Evolutionary conservation across 768 basidiomycete species (phyloP).

Genomic region (Infundibulicybe gibba): DNA sequence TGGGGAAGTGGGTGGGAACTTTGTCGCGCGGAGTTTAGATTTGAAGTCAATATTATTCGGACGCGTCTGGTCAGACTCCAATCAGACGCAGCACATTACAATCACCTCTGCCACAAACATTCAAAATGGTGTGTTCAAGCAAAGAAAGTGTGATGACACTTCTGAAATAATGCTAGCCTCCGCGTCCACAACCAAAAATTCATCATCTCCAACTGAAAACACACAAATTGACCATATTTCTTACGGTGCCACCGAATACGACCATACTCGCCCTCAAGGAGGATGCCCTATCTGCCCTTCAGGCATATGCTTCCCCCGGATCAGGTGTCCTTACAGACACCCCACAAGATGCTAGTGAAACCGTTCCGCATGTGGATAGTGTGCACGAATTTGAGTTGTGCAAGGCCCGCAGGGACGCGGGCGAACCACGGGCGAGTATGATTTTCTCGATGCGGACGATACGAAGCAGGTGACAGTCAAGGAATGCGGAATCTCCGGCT

Average conservation of each 20-base stretch:
- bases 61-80: no score
- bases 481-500: constrained; percentile 51
- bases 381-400: constrained; percentile 58
- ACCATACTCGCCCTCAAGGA: constrained; percentile 58
- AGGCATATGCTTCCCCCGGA: no score
- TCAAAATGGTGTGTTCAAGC: constrained; percentile 16
- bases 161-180: constrained; percentile 31
- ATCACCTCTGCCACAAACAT: neutral
- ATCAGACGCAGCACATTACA: no score
- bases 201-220: constrained; percentile 72
- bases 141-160: neutral
- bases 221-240: constrained; percentile 64
- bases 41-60: neutral
- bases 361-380: constrained; percentile 22
- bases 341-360: constrained; percentile 18
- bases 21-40: constrained; percentile 23
- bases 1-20: constrained; percentile 16
- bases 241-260: constrained; percentile 50
- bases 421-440: constrained; percentile 47
- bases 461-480: constrained; percentile 28
- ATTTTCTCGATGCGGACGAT: constrained; percentile 37
- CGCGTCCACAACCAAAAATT: constrained; percentile 52
- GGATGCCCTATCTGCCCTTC: constrained; percentile 59
- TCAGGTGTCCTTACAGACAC: constrained; percentile 33
- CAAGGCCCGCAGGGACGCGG: constrained; percentile 47